phyloP scores from a whole-genome alignment of 495 filamentous ascomycete species.

The Friedmanniomyces simplex region DNA sequence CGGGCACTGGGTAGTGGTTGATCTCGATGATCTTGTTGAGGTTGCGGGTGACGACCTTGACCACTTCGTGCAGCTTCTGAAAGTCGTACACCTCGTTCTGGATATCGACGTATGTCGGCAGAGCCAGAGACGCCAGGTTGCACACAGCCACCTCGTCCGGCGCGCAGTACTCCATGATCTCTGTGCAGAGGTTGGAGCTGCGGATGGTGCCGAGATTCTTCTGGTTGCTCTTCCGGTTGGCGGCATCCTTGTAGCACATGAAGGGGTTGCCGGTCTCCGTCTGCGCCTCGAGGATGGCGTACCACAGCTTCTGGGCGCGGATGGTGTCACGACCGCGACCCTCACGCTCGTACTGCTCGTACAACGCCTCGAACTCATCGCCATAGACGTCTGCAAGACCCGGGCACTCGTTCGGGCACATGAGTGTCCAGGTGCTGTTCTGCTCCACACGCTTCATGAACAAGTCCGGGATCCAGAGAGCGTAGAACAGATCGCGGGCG shows the following conservation, averaged over 20 bases:
- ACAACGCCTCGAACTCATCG: constrained; percentile 91
- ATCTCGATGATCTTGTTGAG: constrained; percentile 95
- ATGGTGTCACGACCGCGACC: constrained; percentile 79
- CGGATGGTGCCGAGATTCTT: constrained; percentile 97
- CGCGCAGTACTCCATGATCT: constrained; percentile 94
- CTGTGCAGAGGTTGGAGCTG: constrained; percentile 96
- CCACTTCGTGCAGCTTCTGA: constrained; percentile 85
- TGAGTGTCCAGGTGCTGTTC: constrained; percentile 91
- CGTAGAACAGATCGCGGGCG: constrained; percentile 94
- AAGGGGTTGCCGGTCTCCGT: constrained; percentile 98
- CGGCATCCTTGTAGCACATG: constrained; percentile 98
- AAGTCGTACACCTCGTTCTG: constrained; percentile 79
- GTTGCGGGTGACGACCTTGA: constrained; percentile 79
- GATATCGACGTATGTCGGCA: constrained; percentile 82
- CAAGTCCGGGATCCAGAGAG: constrained; percentile 94
- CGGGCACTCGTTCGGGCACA: constrained; percentile 93
- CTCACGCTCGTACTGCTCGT: constrained; percentile 86
- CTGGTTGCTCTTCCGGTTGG: constrained; percentile 98
- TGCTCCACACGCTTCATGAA: constrained; percentile 99
- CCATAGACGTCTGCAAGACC: constrained; percentile 94
- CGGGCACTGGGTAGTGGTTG: constrained; percentile 91
- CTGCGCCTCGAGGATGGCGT: constrained; percentile 92
- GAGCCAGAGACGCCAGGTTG: constrained; percentile 88
- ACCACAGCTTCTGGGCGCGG: constrained; percentile 99
- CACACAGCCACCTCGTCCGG: constrained; percentile 98